These are phyloP conservation scores for Talaromyces ruber DNA, from an alignment of 495 filamentous ascomycete species.

Conservation along the genomic window DNA sequence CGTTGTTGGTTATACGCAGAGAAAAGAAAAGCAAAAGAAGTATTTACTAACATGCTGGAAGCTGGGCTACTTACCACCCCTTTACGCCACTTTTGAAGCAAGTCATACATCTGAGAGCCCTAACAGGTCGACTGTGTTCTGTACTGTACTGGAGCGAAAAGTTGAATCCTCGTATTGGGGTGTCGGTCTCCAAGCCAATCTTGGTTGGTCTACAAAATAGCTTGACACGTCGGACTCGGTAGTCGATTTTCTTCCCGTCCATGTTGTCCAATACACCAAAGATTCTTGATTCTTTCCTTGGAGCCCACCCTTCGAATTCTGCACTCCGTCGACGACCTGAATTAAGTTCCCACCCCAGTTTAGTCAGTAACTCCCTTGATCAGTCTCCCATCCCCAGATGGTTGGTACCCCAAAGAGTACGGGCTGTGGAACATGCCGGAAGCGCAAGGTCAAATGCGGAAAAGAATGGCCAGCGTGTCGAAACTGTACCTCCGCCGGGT, in stretches of 20 bases:
- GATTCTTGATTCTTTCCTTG: neutral
- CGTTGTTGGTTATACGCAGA: slow-evolving; percentile 4
- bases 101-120: slow-evolving; percentile 45
- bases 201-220: too few relatives aligned
- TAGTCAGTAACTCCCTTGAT: neutral
- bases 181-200: too few relatives aligned
- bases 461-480: neutral
- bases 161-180: too few relatives aligned
- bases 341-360: neutral
- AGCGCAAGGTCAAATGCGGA: neutral
- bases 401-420: neutral
- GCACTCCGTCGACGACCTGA: neutral
- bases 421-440: neutral
- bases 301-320: neutral
- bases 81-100: slow-evolving; percentile 65
- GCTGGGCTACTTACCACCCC: slow-evolving; percentile 65
- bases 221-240: too few relatives aligned
- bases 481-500: neutral
- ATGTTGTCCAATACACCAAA: too few relatives aligned
- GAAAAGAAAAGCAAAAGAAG: neutral
- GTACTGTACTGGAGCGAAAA: too few relatives aligned
- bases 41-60: slow-evolving; percentile 11
- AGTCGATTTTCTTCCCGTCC: too few relatives aligned
- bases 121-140: slow-evolving; percentile 19
- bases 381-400: neutral